A percentile compares a stretch with the other conserved stretches of the same genome.
These are phyloP conservation scores for Angophora floribunda DNA, from an alignment of 345 rosid species.

Conservation along the genomic window DNA sequence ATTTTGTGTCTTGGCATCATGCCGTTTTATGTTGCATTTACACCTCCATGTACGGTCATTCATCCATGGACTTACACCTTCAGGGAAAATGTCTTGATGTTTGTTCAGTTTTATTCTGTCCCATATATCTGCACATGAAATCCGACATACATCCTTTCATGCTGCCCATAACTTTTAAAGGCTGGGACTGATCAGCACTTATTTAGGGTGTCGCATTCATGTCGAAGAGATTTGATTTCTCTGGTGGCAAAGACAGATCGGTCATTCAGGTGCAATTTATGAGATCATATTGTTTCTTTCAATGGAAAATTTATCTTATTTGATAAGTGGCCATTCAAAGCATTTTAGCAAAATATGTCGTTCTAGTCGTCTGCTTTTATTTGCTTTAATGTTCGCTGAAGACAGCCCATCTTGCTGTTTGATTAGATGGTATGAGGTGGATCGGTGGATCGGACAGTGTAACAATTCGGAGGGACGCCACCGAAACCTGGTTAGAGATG, in stretches of 20 bases:
- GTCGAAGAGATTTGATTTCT: neutral
- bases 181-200: neutral
- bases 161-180: neutral
- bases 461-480: neutral
- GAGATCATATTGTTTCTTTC: neutral
- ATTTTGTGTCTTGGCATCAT: neutral
- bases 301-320: neutral
- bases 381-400: neutral
- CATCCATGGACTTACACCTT: neutral
- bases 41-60: neutral
- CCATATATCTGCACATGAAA: neutral
- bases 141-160: neutral
- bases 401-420: neutral
- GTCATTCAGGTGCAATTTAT: neutral
- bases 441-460: neutral
- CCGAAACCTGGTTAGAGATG: neutral
- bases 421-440: neutral
- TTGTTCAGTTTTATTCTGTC: neutral
- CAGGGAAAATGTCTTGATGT: neutral
- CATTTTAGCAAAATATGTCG: too few relatives aligned
- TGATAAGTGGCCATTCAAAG: too few relatives aligned
- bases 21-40: neutral
- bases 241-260: neutral
- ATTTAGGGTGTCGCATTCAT: neutral
- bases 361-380: neutral